Evolutionary conservation across 1,284 basidiomycete genomes (phyloP).

Genomic region (Polyporus tsugae): DNA sequence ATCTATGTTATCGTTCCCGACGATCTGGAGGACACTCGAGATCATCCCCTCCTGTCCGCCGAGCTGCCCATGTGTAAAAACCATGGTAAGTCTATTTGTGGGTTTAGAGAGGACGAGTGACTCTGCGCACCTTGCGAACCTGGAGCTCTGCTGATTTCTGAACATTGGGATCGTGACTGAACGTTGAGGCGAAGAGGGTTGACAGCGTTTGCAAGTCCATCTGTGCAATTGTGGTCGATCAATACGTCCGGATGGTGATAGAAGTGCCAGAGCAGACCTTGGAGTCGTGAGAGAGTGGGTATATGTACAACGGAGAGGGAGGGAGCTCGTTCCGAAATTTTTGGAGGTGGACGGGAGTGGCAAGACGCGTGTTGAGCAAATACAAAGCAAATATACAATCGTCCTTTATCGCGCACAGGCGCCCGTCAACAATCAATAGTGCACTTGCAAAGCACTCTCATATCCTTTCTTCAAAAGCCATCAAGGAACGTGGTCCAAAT

Average conservation of each 20-base stretch:
- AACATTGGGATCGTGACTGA: constrained; percentile 85
- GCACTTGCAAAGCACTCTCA: background rate
- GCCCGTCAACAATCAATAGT: constrained; percentile 15
- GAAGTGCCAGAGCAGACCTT: constrained; percentile 13
- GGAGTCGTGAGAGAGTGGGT: constrained; percentile 26
- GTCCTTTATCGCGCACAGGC: constrained; percentile 32
- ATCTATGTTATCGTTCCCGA: constrained; percentile 78
- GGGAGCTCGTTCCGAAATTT: constrained; percentile 33
- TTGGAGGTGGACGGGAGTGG: constrained; percentile 32
- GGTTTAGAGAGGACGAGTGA: background rate
- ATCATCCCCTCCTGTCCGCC: constrained; percentile 82
- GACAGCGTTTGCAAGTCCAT: constrained; percentile 85
- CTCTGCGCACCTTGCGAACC: constrained; percentile 74
- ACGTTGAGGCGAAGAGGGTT: constrained; percentile 80
- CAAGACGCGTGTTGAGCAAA: constrained; percentile 31
- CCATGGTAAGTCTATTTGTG: constrained; percentile 15
- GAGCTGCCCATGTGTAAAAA: constrained; percentile 55
- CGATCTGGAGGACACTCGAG: constrained; percentile 81
- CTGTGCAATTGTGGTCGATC: constrained; percentile 8
- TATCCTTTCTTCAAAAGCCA: background rate
- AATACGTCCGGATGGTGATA: background rate
- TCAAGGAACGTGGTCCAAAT: background rate
- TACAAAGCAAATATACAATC: constrained; percentile 21
- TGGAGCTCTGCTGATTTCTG: constrained; percentile 85
- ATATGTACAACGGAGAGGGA: constrained; percentile 31